A percentile compares a stretch with the other conserved stretches of the same genome.
Evolutionary conservation across 2,329 filamentous ascomycete species (phyloP).

Genomic region (Xylariaceae sp.): DNA sequence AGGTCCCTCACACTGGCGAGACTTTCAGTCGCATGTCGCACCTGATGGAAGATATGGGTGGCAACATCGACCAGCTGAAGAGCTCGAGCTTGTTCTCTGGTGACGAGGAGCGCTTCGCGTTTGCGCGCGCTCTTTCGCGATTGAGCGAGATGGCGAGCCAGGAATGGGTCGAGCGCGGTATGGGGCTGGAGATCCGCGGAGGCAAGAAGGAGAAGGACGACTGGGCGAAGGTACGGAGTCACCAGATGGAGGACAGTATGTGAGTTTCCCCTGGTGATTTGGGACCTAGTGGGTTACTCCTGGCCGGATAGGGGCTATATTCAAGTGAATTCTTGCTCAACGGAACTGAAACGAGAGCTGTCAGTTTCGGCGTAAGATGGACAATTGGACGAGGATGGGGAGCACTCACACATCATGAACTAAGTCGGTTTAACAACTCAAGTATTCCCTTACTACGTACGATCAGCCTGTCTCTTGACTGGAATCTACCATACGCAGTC

Average conservation of each 20-base stretch:
- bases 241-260: conserved; percentile 65
- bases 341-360: background rate
- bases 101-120: conserved; percentile 94
- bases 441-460: background rate
- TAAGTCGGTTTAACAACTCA: background rate
- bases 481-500: background rate
- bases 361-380: background rate
- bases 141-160: conserved; percentile 88
- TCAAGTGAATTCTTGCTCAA: background rate
- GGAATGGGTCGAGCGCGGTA: conserved; percentile 87
- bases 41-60: conserved; percentile 81
- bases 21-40: conserved; percentile 65
- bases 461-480: background rate
- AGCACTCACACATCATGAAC: background rate
- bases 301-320: background rate
- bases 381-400: background rate
- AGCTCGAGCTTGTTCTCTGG: conserved; percentile 82
- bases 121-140: conserved; percentile 79
- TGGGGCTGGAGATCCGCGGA: conserved; percentile 59
- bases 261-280: conserved; percentile 29
- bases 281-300: background rate
- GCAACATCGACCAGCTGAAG: conserved; percentile 80
- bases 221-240: conserved; percentile 60
- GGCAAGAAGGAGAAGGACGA: conserved; percentile 60
- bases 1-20: conserved; percentile 34